Conservation (phyloP, 805 yeast species). For the Candida endomychidarum region DNA sequence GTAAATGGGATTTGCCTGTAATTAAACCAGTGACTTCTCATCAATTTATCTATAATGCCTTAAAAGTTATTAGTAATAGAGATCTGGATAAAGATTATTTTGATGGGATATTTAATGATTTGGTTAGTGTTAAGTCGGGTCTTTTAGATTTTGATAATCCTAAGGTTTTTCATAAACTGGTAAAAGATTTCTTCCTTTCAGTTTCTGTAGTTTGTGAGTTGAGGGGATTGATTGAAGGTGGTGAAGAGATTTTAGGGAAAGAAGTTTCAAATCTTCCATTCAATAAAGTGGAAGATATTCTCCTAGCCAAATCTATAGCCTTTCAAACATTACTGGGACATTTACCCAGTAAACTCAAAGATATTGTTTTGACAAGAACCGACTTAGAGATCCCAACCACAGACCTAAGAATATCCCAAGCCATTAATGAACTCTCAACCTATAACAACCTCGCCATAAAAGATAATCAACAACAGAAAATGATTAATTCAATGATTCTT, state of each 20-base stretch:
- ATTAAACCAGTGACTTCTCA: slow-evolving; percentile 41
- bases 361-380: too few relatives aligned
- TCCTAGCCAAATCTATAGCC: slow-evolving; percentile 42
- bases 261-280: slow-evolving; percentile 3
- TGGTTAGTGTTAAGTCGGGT: neutral
- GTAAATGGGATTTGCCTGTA: slow-evolving; percentile 71
- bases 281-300: slow-evolving; percentile 35
- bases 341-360: too few relatives aligned
- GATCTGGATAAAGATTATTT: neutral
- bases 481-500: slow-evolving; percentile 48
- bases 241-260: too few relatives aligned
- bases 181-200: slow-evolving; percentile 3
- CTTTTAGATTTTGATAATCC: slow-evolving; percentile 6
- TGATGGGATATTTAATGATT: slow-evolving; percentile 1
- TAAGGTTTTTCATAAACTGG: neutral
- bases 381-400: slow-evolving; percentile 4
- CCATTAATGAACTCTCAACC: slow-evolving; percentile 38
- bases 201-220: neutral
- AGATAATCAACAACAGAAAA: slow-evolving; percentile 44
- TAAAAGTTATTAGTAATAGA: slow-evolving; percentile 23
- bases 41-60: slow-evolving; percentile 50
- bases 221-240: too few relatives aligned
- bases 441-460: slow-evolving; percentile 43
- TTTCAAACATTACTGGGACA: slow-evolving; percentile 36
- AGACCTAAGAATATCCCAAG: slow-evolving; percentile 21